Percentiles rank a stretch among this genome's conserved stretches.
Evolutionary conservation across 2,329 filamentous ascomycete species (phyloP).

Genomic region (Neopestalotiopsis clavispora): DNA sequence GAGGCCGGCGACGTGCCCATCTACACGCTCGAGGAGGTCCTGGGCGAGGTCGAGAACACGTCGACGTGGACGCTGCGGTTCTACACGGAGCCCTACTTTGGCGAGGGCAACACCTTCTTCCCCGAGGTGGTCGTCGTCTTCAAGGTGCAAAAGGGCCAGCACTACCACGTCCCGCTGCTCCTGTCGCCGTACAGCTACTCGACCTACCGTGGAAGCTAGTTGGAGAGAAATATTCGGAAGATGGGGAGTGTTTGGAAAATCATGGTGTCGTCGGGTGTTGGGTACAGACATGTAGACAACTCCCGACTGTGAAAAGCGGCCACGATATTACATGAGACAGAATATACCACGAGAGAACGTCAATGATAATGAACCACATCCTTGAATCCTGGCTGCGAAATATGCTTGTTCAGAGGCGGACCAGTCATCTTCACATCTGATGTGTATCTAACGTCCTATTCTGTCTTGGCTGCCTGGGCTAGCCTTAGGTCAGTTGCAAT

Average conservation of each 20-base stretch:
- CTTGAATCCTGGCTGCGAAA: background rate
- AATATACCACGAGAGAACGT: background rate
- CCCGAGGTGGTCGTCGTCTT: slow-evolving; percentile 63
- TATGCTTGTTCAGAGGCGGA: background rate
- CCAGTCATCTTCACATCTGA: background rate
- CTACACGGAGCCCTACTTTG: slow-evolving; percentile 75
- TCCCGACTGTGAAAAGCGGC: background rate
- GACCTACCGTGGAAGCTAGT: slow-evolving; percentile 76
- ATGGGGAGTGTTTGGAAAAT: background rate
- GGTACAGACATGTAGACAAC: background rate
- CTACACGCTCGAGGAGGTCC: slow-evolving; percentile 62
- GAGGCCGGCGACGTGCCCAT: slow-evolving; percentile 61
- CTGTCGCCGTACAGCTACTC: slow-evolving; percentile 81
- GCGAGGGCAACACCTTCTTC: slow-evolving; percentile 64
- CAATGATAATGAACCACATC: background rate
- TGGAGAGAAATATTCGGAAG: background rate
- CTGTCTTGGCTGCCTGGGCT: background rate
- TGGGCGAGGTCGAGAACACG: slow-evolving; percentile 46
- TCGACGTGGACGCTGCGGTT: slow-evolving; percentile 74
- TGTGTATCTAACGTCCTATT: background rate
- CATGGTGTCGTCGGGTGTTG: background rate
- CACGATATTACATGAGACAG: no score
- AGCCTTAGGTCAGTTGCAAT: background rate
- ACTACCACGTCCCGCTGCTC: slow-evolving; percentile 81
- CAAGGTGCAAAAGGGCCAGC: slow-evolving; percentile 60